Conservation (phyloP, 78 protist species). For the Bigelowiella natans region DNA sequence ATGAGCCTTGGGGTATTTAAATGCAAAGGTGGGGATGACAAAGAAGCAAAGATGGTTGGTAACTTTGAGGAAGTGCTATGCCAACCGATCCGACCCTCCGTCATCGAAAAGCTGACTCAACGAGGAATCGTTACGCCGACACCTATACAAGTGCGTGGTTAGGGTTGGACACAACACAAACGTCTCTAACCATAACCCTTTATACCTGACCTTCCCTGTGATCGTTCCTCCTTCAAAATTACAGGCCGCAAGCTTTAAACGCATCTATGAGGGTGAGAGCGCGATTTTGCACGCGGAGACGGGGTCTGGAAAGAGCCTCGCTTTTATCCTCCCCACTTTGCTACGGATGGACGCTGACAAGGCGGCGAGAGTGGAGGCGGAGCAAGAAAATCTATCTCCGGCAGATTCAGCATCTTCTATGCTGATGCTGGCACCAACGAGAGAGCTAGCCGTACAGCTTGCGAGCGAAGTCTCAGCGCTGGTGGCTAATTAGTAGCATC, state of each 20-base stretch:
- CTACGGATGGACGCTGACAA: background rate
- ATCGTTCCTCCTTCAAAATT: background rate
- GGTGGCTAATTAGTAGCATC: background rate
- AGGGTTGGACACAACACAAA: too few species aligned
- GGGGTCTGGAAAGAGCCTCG: background rate
- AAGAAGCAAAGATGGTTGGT: too few species aligned
- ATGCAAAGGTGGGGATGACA: too few species aligned
- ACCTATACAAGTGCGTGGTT: too few species aligned
- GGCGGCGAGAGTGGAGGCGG: too few species aligned
- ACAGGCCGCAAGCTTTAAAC: background rate
- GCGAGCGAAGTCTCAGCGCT: background rate
- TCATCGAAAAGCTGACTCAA: background rate
- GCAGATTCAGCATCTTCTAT: background rate
- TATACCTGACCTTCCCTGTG: background rate
- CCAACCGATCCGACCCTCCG: too few species aligned
- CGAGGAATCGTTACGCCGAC: background rate
- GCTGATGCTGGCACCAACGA: background rate
- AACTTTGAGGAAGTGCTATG: too few species aligned
- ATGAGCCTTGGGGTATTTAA: too few species aligned
- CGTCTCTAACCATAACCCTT: too few species aligned
- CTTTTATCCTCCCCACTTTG: background rate
- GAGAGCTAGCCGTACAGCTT: background rate
- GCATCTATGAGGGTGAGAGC: background rate
- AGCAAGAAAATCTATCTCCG: too few species aligned
- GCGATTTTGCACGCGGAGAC: background rate